Base-by-base conservation (phyloP, 2,329 filamentous ascomycete genomes). In the Harringtonia aguacate region DNA sequence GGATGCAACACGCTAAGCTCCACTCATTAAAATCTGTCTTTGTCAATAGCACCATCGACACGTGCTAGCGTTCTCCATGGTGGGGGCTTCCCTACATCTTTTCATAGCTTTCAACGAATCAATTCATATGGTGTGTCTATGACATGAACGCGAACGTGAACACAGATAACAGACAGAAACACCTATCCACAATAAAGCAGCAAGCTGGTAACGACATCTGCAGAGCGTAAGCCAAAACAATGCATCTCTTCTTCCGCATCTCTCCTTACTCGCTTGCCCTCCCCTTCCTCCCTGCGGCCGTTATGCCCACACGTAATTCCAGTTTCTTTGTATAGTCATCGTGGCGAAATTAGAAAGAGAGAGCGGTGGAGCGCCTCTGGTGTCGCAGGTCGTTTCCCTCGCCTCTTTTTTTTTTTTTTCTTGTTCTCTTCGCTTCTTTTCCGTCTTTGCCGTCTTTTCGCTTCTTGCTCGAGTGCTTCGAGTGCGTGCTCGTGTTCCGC, bases 11-110 rank as follows among this genome's bases (percentile, higher is more conserved):
- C 33, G 31, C 30, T 36, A 35, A 35, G 14, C n/a, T 8, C 10
- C 17, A 21, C 20, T 18, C 12, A 22, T 4, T n/a, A 14, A 27
- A 27, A 27, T 27, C 24, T 27, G 24, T 10, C 24, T 27, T 27
- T 27, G 24, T 27, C 7, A n/a, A n/a, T n/a, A 27, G 24, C 24
- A 27, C 24, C 10, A n/a, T 21, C n/a, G 20, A 21, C 37, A 31
- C 31, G 34, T 37, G 41, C 41, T 43, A 43, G 34, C 41, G 34
- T 21, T 15, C 7, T 24, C 15, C n/a, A n/a, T n/a, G n/a, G n/a
- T n/a, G n/a, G n/a, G n/a, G n/a, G n/a, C n/a, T n/a, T n/a, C n/a
- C n/a, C n/a, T n/a, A n/a, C n/a, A n/a, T n/a, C n/a, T n/a, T n/a
- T n/a, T n/a, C n/a, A n/a, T n/a, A n/a, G 24, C 24, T 7, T 6